Evolutionary conservation across 2,329 filamentous ascomycete species (phyloP).

Genomic region (Sporothrix pseudoabietina): DNA sequence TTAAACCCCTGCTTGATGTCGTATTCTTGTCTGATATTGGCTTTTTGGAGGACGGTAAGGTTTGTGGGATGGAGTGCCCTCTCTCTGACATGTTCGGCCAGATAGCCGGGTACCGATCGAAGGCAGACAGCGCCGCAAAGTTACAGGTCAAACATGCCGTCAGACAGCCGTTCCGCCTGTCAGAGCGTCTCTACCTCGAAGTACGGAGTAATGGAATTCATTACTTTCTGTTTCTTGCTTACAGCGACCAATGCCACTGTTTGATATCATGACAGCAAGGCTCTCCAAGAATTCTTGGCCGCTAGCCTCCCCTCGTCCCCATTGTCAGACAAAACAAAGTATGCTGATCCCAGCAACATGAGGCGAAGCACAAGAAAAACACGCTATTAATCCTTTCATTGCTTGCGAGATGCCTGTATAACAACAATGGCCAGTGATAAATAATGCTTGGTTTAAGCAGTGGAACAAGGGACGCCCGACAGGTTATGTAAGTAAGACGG

Average conservation of each 20-base stretch:
- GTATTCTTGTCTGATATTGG: background rate
- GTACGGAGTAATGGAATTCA: background rate
- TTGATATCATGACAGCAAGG: background rate
- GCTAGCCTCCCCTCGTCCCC: background rate
- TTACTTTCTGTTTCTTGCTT: background rate
- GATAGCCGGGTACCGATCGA: conserved; percentile 15
- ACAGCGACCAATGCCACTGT: background rate
- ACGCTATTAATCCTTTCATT: background rate
- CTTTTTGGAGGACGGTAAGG: background rate
- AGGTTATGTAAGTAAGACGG: conserved; percentile 9
- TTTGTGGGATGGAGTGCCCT: background rate
- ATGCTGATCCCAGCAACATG: conserved; percentile 1
- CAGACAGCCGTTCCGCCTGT: background rate
- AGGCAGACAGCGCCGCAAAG: background rate
- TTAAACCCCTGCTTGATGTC: background rate
- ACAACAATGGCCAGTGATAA: conserved; percentile 7
- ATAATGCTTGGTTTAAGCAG: background rate
- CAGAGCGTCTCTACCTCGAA: background rate
- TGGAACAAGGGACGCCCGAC: background rate
- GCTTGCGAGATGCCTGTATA: background rate
- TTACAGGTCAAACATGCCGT: background rate
- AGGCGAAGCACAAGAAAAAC: background rate
- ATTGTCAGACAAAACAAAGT: background rate
- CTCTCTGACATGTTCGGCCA: background rate
- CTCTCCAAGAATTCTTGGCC: background rate